Evolutionary conservation across 352 stramenopile species (phyloP).

Genomic region (Halophytophthora batemanensis): DNA sequence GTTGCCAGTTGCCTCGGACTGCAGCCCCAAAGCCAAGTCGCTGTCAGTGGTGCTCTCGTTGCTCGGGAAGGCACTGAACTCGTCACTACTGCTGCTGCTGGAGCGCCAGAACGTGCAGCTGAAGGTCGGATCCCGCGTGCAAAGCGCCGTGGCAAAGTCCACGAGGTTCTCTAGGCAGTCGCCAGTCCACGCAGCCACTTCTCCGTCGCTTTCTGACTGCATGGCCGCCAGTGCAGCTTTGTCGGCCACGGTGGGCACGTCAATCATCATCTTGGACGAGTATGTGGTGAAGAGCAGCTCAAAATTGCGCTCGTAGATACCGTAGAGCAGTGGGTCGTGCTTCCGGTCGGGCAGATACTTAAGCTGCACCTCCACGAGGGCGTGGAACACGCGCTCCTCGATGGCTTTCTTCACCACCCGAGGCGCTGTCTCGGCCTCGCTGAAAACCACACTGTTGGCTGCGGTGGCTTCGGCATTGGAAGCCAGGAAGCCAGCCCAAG

Average conservation of each 20-base stretch:
- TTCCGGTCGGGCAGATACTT: slow-evolving; percentile 77
- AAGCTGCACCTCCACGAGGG: slow-evolving; percentile 62
- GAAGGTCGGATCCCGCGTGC: slow-evolving; percentile 51
- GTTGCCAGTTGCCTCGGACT: slow-evolving; percentile 16
- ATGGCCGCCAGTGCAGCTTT: slow-evolving; percentile 61
- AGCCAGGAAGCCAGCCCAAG: slow-evolving; percentile 65
- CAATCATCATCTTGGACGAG: slow-evolving; percentile 76
- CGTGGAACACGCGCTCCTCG: slow-evolving; percentile 63
- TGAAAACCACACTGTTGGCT: slow-evolving; percentile 41
- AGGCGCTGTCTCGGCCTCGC: slow-evolving; percentile 44
- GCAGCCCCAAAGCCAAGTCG: slow-evolving; percentile 20
- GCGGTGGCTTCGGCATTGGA: slow-evolving; percentile 26
- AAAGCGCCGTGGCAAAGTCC: slow-evolving; percentile 65
- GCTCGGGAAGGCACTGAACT: slow-evolving; percentile 28
- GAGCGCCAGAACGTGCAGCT: slow-evolving; percentile 62
- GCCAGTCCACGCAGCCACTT: slow-evolving; percentile 57
- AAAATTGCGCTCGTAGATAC: slow-evolving; percentile 68
- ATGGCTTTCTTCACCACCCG: slow-evolving; percentile 72
- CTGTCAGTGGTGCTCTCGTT: slow-evolving; percentile 24
- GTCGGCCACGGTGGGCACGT: slow-evolving; percentile 71
- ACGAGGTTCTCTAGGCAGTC: slow-evolving; percentile 82
- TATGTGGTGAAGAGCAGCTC: slow-evolving; percentile 70
- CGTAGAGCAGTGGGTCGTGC: slow-evolving; percentile 64
- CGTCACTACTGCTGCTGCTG: slow-evolving; percentile 26
- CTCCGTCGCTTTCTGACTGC: slow-evolving; percentile 58